Base-by-base conservation (phyloP, 345 rosid species). In the Ceriops tagal region DNA sequence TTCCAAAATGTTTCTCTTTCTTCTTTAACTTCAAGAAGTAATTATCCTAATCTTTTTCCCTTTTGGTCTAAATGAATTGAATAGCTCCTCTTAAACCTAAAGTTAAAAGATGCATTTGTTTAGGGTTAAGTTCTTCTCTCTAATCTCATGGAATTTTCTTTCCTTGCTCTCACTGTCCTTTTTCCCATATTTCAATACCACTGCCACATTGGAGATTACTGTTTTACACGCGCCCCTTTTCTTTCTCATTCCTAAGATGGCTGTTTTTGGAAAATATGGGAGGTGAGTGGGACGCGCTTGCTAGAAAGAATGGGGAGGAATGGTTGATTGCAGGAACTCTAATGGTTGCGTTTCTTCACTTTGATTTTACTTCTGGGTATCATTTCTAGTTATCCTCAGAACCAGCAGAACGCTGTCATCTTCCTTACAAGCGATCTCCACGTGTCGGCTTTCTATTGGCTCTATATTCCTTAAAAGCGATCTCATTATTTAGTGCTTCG, bases 101-200 rank as follows among this genome's bases (percentile, higher is more conserved):
- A 69, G 68, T 75, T 67, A 72, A 81, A 71, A 27, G 28, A 51
- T 53, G 72, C 53, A 55, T 62, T 58, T 58, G 72, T 66, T 68
- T 71, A 79, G 90, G 87, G 85, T 84, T 79, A 85, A 26, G 81
- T 72, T 73, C 78, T 73, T 58, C 81, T 76, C 80, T 77, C 86
- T 67, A 68, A 77, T 81, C 81, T 73, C 78, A 70, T 76, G 62
- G 46, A 66, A 75, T 47, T 32, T 51, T 56, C 52, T 64, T 31
- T 73, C 47, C 24, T 56, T 56, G 18, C 2, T 47, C 46, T 63
- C 59, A 58, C 69, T 58, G 51, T 58, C 51, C 15, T 22, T 64
- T 39, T 7, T 47, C 8, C 21, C 19, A 16, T 7, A 18, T 19
- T 9, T 18, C 53, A 47, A 24, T 3, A 10, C 30, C 30, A 56